Base-by-base conservation (phyloP, 306 rosid genomes). In the Malus asiatica region DNA sequence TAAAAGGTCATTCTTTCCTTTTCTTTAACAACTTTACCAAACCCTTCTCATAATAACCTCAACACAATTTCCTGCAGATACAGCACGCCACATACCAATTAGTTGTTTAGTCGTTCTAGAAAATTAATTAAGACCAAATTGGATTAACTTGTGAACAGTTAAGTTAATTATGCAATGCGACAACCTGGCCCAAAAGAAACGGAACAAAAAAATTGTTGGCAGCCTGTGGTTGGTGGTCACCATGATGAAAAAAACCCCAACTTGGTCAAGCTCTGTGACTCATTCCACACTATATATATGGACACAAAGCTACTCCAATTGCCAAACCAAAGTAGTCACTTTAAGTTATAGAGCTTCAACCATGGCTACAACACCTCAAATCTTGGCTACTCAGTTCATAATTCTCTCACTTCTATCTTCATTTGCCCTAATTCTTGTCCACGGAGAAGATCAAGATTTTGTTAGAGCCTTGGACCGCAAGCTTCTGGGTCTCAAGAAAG, bases 351-450 rank as follows among this genome's bases (percentile, higher is more conserved):
- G 9, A 42, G 59, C 35, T 40, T 67, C 76, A 59, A 55, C 71
- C 60, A 81, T 84, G 88, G 74, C 85, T 19, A 27, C 23, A 80
- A 69, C 42, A 44, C 66, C 80, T 76, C 64, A 84, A 45, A n/a
- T 77, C 61, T 30, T 74, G 4, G 7, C 68, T 1, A 40, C 77
- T 46, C 74, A 59, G 12, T 30, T 80, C 75, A 8, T 78, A 22
- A 13, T 78, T 58, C 52, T 82, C 74, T 79, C 78, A 35, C 67
- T 84, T 32, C 22, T 86, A 6, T 52, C 25, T 25, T 35, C 29
- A 51, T 72, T 74, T 13, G 64, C 79, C 73, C 1, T 63, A 4
- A 20, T 35, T 29, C 15, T 66, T 2, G 63, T 70, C 63, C 46
- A 53, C 2, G 81, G 51, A 32, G 72, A 74, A 1, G 76, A 77